These are phyloP conservation scores for Wickerhamiella dianesei DNA, from an alignment of 805 yeast genomes.

Conservation along the genomic window DNA sequence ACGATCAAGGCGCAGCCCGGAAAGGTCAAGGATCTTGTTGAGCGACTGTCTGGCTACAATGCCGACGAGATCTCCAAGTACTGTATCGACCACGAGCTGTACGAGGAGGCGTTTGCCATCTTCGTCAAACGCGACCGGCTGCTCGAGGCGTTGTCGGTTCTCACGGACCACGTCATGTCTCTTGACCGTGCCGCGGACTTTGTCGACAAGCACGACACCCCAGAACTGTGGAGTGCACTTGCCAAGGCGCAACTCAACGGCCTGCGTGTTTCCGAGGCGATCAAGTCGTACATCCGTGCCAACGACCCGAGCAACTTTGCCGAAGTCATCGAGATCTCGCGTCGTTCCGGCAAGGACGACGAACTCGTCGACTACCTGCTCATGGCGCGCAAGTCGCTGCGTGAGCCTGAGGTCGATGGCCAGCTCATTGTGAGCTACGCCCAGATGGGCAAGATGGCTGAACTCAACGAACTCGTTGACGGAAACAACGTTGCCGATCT, in stretches of 20 bases:
- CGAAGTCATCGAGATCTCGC: constrained; percentile 86
- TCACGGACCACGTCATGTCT: constrained; percentile 86
- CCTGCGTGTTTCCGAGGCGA: constrained; percentile 79
- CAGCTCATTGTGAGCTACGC: constrained; percentile 84
- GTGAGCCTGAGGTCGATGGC: constrained; percentile 89
- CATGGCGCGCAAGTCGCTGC: constrained; percentile 83
- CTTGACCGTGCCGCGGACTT: constrained; percentile 88
- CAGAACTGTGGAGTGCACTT: constrained; percentile 86
- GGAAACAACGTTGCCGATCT: constrained; percentile 88
- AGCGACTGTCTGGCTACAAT: constrained; percentile 79
- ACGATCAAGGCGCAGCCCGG: constrained; percentile 91
- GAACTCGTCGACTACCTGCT: constrained; percentile 74
- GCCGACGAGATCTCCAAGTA: constrained; percentile 88
- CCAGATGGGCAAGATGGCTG: constrained; percentile 54
- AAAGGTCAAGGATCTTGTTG: constrained; percentile 70
- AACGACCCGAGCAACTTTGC: constrained; percentile 81
- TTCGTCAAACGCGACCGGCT: constrained; percentile 72
- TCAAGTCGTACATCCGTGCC: constrained; percentile 82
- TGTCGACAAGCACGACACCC: constrained; percentile 75
- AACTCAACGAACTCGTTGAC: constrained; percentile 70
- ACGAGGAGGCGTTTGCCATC: constrained; percentile 89
- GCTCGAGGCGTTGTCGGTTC: constrained; percentile 70
- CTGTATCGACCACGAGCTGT: constrained; percentile 74
- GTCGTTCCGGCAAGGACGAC: constrained; percentile 91
- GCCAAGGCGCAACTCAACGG: constrained; percentile 96